Percentiles rank a stretch among this genome's conserved stretches.
Evolutionary conservation across 345 rosid genomes (phyloP).

Genomic region (Geranium brycei): DNA sequence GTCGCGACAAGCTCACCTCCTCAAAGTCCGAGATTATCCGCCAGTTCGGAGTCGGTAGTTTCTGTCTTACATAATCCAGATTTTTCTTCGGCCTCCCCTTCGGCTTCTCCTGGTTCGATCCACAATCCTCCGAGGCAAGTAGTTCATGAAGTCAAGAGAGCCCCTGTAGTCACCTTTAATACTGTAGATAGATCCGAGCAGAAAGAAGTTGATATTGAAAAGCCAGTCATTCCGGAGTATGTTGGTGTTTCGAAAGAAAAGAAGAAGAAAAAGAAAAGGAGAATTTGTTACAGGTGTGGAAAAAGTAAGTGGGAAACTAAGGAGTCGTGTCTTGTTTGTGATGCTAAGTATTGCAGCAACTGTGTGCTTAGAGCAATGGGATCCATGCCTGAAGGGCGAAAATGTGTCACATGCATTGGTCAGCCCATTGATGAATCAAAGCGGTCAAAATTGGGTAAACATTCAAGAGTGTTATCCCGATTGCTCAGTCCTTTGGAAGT

Average conservation of each 20-base stretch:
- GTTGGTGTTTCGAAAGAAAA: conserved; percentile 48
- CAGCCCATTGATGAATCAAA: conserved; percentile 79
- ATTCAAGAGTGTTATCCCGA: conserved; percentile 60
- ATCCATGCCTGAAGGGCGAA: conserved; percentile 99
- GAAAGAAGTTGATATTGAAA: conserved; percentile 36
- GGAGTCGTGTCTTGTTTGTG: conserved; percentile 90
- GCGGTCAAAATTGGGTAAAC: conserved; percentile 59
- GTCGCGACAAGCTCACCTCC: conserved; percentile 43
- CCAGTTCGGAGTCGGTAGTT: conserved; percentile 83
- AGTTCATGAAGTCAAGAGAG: conserved; percentile 31
- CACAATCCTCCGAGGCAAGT: conserved; percentile 23
- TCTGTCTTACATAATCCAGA: conserved; percentile 83
- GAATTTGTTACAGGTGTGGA: conserved; percentile 66
- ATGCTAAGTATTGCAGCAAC: conserved; percentile 78
- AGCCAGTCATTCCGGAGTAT: conserved; percentile 37
- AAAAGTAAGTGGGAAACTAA: conserved; percentile 92
- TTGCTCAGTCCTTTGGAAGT: conserved; percentile 89
- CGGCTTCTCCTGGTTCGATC: conserved; percentile 60
- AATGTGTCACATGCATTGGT: conserved; percentile 80
- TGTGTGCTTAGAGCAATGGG: conserved; percentile 98
- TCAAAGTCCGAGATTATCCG: conserved; percentile 71
- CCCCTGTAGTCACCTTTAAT: conserved; percentile 69
- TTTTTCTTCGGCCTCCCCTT: conserved; percentile 75
- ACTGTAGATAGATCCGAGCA: conserved; percentile 38
- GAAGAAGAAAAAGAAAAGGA: conserved; percentile 48